These are phyloP conservation scores for Ceratonia siliqua DNA, from an alignment of 306 rosid genomes.

Conservation along the genomic window DNA sequence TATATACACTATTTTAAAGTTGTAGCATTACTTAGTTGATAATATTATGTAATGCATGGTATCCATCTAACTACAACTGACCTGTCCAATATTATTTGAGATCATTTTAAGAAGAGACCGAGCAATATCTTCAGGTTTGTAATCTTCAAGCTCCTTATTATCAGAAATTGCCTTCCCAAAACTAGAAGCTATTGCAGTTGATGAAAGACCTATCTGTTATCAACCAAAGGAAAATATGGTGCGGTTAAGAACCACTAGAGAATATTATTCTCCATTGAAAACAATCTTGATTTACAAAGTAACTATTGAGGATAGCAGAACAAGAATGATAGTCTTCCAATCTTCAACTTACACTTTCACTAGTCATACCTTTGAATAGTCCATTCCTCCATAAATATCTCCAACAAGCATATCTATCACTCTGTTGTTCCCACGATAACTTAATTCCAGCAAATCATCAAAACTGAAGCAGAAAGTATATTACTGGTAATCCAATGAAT, in stretches of 20 bases:
- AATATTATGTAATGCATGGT: neutral
- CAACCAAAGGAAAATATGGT: slow-evolving; percentile 25
- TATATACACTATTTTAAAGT: too few relatives aligned
- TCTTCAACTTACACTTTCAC: slow-evolving; percentile 28
- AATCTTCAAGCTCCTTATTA: slow-evolving; percentile 69
- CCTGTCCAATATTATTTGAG: slow-evolving; percentile 98
- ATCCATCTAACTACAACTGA: slow-evolving; percentile 31
- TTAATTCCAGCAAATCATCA: slow-evolving; percentile 90
- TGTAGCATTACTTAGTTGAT: neutral
- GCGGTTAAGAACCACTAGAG: slow-evolving; percentile 27
- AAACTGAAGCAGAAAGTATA: slow-evolving; percentile 59
- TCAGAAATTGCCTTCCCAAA: slow-evolving; percentile 92
- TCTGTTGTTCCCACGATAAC: slow-evolving; percentile 87
- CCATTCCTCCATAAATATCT: slow-evolving; percentile 92
- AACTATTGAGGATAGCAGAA: neutral
- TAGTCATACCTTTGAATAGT: slow-evolving; percentile 74
- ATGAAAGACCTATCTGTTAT: slow-evolving; percentile 78
- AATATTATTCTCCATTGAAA: slow-evolving; percentile 21
- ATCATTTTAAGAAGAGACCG: slow-evolving; percentile 94
- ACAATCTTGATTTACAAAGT: neutral
- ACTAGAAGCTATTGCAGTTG: slow-evolving; percentile 96
- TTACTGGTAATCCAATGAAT: slow-evolving; percentile 17
- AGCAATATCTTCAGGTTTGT: slow-evolving; percentile 84
- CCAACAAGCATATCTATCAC: slow-evolving; percentile 96
- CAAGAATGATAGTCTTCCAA: slow-evolving; percentile 1